Evolutionary conservation across 2,329 filamentous ascomycete species (phyloP).

Genomic region (Colletotrichum eleusines): DNA sequence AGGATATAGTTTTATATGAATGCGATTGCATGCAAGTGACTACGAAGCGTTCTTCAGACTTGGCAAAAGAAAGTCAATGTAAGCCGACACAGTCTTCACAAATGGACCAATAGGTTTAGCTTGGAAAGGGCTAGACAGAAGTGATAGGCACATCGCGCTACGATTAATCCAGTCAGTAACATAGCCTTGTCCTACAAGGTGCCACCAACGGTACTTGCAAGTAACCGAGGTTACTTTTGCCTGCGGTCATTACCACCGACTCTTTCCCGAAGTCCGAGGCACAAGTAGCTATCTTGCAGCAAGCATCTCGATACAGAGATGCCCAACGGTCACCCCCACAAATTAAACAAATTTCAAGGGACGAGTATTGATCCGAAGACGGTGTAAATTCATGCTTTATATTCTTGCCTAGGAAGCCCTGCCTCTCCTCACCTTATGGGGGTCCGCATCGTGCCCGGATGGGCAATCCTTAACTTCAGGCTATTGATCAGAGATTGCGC

Average conservation of each 20-base stretch:
- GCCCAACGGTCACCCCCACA: not conserved
- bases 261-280: not conserved
- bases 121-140: not conserved
- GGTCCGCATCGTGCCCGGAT: not conserved
- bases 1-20: too few relatives aligned
- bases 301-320: not conserved
- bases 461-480: not conserved
- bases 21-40: not conserved
- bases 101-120: not conserved
- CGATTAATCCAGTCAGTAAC: not conserved
- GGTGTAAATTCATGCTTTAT: not conserved
- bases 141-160: not conserved
- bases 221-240: not conserved
- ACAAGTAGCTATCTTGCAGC: not conserved
- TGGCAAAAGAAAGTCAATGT: not conserved
- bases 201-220: not conserved
- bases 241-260: not conserved
- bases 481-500: too few relatives aligned
- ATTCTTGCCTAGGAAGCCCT: not conserved
- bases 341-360: not conserved
- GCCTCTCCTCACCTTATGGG: not conserved
- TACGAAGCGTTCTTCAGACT: fast-evolving
- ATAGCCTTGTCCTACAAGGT: not conserved
- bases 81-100: not conserved
- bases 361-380: too few relatives aligned